These are phyloP conservation scores for Aristolochia fimbriata DNA, from an alignment of 164 flowering plant genomes.

Conservation along the genomic window DNA sequence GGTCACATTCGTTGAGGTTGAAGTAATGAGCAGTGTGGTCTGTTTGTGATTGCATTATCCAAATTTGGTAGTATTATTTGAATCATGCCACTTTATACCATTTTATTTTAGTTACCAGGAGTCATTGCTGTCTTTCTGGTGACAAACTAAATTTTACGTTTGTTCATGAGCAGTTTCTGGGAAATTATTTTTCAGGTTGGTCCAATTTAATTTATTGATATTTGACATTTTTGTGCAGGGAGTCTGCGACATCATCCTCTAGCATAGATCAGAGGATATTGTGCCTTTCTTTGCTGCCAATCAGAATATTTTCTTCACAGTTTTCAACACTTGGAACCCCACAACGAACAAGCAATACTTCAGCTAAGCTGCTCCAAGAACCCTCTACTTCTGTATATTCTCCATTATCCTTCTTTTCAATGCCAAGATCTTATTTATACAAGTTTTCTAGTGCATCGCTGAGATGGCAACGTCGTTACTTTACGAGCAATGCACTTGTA, in stretches of 20 bases:
- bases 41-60: too few species aligned
- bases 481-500: constrained; percentile 31
- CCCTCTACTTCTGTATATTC: constrained; percentile 5
- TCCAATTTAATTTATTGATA: too few species aligned
- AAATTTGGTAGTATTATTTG: too few species aligned
- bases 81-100: too few species aligned
- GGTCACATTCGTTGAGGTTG: too few species aligned
- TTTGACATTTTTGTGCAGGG: constrained; percentile 22
- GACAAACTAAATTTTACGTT: too few species aligned
- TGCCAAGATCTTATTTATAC: constrained; percentile 10
- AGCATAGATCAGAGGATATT: constrained; percentile 7
- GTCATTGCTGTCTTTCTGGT: too few species aligned
- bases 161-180: too few species aligned
- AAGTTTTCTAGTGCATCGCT: constrained; percentile 5
- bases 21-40: too few species aligned
- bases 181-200: too few species aligned
- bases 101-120: too few species aligned
- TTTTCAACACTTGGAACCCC: background rate
- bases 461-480: constrained; percentile 20
- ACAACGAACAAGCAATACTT: constrained; percentile 9
- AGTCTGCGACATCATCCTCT: constrained; percentile 6
- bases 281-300: constrained; percentile 7
- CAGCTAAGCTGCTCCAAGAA: constrained; percentile 6
- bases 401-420: constrained; percentile 3
- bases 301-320: constrained; percentile 4